Evolutionary conservation across 2,329 filamentous ascomycete genomes (phyloP).

Genomic region (Fusarium brachygibbosum): DNA sequence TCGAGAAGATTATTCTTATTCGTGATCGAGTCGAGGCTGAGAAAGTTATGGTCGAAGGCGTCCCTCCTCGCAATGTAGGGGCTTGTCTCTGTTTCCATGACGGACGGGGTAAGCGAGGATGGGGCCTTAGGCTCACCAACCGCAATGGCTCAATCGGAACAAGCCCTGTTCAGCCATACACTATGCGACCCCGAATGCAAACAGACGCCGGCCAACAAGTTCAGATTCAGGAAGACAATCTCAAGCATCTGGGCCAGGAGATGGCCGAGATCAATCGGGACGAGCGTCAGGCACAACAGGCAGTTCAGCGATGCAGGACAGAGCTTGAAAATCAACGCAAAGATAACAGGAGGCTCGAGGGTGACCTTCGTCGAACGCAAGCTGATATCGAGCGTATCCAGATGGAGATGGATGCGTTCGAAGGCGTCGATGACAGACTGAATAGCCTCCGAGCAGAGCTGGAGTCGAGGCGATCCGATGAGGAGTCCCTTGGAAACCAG

Average conservation of each 20-base stretch:
- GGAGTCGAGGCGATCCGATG: slow-evolving; percentile 63
- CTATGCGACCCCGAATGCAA: slow-evolving; percentile 78
- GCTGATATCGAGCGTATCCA: slow-evolving; percentile 65
- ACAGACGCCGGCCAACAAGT: slow-evolving; percentile 80
- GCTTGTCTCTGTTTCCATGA: slow-evolving; percentile 79
- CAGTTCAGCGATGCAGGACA: slow-evolving; percentile 63
- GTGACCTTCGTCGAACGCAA: slow-evolving; percentile 70
- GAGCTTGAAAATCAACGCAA: slow-evolving; percentile 60
- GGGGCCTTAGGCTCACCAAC: slow-evolving; percentile 70
- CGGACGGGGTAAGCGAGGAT: slow-evolving; percentile 63
- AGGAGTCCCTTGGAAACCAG: slow-evolving; percentile 65
- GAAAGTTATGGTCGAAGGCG: slow-evolving; percentile 74
- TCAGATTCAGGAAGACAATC: slow-evolving; percentile 61
- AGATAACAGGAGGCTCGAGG: slow-evolving; percentile 59
- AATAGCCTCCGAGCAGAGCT: slow-evolving; percentile 71
- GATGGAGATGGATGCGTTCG: slow-evolving; percentile 74
- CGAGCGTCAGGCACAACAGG: slow-evolving; percentile 62
- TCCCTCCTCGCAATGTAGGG: slow-evolving; percentile 76
- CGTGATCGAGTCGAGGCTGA: slow-evolving; percentile 75
- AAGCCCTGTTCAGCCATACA: slow-evolving; percentile 62
- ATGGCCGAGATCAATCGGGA: slow-evolving; percentile 65
- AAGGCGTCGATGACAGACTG: slow-evolving; percentile 77
- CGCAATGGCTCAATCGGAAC: slow-evolving; percentile 58
- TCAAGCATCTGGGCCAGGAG: slow-evolving; percentile 69
- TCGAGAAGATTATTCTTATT: slow-evolving; percentile 89